Evolutionary conservation across 352 stramenopile genomes (phyloP).

Genomic region (Pelagophyceae sp.): DNA sequence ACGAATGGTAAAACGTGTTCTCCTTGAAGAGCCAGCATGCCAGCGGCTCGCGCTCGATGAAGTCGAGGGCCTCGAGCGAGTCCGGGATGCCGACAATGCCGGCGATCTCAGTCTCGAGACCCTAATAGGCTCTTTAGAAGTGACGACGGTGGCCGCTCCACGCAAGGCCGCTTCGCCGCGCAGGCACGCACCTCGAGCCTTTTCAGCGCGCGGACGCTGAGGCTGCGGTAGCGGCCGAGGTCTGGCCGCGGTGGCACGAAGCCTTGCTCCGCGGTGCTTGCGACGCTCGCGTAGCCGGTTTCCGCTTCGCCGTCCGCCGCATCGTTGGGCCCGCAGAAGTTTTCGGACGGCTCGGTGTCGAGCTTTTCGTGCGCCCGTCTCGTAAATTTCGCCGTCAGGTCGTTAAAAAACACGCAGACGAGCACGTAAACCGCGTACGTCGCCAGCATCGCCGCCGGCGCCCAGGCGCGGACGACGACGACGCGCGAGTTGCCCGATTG

Average conservation of each 20-base stretch:
- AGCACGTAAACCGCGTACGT: conserved; percentile 18
- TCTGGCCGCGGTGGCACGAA: too few species aligned
- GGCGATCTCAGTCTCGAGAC: neutral
- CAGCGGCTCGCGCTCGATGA: neutral
- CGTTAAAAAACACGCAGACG: neutral
- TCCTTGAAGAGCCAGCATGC: conserved; percentile 1
- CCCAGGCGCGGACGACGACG: conserved; percentile 5
- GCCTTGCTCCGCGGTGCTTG: too few species aligned
- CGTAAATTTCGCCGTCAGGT: conserved; percentile 7
- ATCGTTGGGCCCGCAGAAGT: neutral
- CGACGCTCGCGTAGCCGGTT: too few species aligned
- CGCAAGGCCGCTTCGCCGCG: too few species aligned
- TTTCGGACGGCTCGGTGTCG: too few species aligned
- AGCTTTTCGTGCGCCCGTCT: too few species aligned
- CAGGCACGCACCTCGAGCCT: too few species aligned
- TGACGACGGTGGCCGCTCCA: neutral
- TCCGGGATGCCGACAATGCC: neutral
- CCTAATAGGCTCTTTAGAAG: neutral
- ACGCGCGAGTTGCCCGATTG: neutral
- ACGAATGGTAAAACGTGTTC: neutral
- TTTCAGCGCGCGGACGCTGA: too few species aligned
- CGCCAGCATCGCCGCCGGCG: neutral
- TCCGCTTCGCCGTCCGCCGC: neutral
- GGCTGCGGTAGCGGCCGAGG: too few species aligned
- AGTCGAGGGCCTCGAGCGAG: neutral